Conservation (phyloP, 2,329 filamentous ascomycete species). For the Fusarium sp. region DNA sequence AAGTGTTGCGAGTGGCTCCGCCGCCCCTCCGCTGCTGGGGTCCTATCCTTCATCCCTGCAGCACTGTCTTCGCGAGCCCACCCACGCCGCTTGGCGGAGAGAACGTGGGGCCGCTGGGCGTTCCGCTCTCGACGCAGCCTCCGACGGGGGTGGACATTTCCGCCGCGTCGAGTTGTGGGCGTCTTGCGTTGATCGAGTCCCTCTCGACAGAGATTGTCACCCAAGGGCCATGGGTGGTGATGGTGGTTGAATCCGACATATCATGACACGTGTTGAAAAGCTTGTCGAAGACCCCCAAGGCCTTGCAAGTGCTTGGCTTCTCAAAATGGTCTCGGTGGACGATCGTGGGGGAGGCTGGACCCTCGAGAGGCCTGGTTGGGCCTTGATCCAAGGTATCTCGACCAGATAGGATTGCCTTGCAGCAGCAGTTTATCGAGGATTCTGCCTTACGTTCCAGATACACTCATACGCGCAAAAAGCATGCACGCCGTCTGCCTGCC, state of each 20-base stretch:
- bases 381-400: neutral
- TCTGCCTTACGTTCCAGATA: conserved; percentile 1
- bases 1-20: conserved; percentile 33
- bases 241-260: neutral
- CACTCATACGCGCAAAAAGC: neutral
- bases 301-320: conserved; percentile 26
- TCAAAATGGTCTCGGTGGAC: neutral
- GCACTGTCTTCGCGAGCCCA: conserved; percentile 10
- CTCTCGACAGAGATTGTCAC: conserved; percentile 27
- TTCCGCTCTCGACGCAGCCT: conserved; percentile 22
- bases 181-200: neutral
- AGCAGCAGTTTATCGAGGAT: neutral
- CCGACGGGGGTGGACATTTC: conserved; percentile 16
- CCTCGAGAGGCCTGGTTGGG: neutral
- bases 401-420: conserved; percentile 8
- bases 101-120: conserved; percentile 33
- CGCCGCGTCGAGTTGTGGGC: conserved; percentile 10
- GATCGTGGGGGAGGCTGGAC: neutral
- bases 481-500: conserved; percentile 9
- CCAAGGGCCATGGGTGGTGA: conserved; percentile 21
- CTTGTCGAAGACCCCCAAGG: conserved; percentile 13
- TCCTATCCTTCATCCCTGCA: conserved; percentile 13
- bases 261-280: conserved; percentile 21
- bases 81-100: conserved; percentile 27
- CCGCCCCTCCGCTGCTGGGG: conserved; percentile 24